Conservation (phyloP, 805 yeast genomes). For the Lipomyces kockii region DNA sequence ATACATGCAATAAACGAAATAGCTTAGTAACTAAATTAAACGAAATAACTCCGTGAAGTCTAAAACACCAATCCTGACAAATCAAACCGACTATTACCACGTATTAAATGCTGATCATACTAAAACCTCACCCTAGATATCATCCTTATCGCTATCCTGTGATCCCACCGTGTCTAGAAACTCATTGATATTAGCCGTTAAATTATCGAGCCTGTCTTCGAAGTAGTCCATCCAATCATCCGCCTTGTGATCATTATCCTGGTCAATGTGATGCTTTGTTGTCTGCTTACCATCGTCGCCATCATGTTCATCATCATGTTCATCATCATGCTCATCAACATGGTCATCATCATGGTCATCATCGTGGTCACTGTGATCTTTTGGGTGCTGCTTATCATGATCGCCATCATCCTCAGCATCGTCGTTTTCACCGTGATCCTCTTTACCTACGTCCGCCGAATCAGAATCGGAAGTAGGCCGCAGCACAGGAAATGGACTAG, state of each 20-base stretch:
- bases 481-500: conserved; percentile 14
- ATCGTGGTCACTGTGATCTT: neutral
- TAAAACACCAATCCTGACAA: neutral
- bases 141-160: conserved; percentile 5
- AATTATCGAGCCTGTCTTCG: conserved; percentile 15
- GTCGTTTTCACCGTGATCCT: no score
- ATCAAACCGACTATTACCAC: neutral
- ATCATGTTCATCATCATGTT: neutral
- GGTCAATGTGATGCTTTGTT: neutral
- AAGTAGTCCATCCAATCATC: conserved; percentile 16
- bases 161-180: conserved; percentile 21
- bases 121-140: neutral
- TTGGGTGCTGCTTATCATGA: neutral
- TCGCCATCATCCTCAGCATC: neutral
- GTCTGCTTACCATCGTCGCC: neutral
- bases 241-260: conserved; percentile 5
- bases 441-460: neutral
- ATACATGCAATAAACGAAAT: neutral
- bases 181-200: conserved; percentile 25
- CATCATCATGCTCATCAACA: neutral
- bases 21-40: neutral
- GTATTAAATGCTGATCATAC: neutral
- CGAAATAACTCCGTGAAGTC: neutral
- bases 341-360: neutral
- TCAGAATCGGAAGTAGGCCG: neutral